phyloP scores from a whole-genome alignment of 2,329 filamentous ascomycete species.

The Colletotrichum tanaceti region DNA sequence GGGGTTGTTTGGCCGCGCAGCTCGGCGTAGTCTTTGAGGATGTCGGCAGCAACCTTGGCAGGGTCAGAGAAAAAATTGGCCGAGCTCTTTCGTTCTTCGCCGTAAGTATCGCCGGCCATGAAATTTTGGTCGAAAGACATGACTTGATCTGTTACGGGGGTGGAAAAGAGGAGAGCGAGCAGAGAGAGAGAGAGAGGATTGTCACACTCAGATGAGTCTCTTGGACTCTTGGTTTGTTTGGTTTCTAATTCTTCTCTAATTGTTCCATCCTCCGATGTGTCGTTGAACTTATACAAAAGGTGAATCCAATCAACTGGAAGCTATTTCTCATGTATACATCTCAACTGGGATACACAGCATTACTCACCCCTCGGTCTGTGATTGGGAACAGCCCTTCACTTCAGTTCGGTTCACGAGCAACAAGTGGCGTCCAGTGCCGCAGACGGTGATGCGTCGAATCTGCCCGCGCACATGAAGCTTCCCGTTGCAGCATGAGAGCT shows the following conservation, averaged over 20 bases:
- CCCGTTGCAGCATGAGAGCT: neutral
- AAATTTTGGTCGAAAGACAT: slow-evolving; percentile 52
- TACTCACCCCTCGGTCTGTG: neutral
- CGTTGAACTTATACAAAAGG: slow-evolving; percentile 2
- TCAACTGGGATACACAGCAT: neutral
- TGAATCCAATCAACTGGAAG: neutral
- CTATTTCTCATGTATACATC: too few relatives aligned
- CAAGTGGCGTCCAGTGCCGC: slow-evolving; percentile 7
- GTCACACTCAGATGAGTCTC: too few relatives aligned
- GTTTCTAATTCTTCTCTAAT: neutral
- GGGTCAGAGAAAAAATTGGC: slow-evolving; percentile 49
- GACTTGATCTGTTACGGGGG: slow-evolving; percentile 12
- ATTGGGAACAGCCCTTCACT: neutral
- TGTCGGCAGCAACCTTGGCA: slow-evolving; percentile 48
- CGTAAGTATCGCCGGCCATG: slow-evolving; percentile 54
- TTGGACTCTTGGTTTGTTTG: neutral
- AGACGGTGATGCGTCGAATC: neutral
- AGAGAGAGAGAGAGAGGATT: neutral
- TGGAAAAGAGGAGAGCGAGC: neutral
- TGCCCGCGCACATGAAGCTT: neutral
- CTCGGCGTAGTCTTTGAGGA: slow-evolving; percentile 49
- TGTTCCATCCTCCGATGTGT: neutral
- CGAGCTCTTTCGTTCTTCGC: slow-evolving; percentile 43
- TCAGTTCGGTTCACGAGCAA: neutral
- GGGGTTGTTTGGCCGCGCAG: slow-evolving; percentile 46